Evolutionary conservation across 805 yeast species (phyloP).

Genomic region (Sugiyamaella marilandica): DNA sequence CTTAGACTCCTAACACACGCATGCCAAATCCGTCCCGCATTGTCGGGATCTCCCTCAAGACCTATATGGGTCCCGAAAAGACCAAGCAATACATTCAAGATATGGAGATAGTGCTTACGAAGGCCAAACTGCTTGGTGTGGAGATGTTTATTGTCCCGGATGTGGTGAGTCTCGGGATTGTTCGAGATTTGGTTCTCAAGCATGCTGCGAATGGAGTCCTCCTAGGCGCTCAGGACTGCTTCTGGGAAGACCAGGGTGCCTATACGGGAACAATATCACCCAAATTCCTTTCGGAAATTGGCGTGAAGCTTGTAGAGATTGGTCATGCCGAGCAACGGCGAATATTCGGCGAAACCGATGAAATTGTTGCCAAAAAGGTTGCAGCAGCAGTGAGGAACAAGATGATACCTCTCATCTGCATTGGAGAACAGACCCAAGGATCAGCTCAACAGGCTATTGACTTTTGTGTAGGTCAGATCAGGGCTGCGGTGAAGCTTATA

Average conservation of each 20-base stretch:
- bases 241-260: constrained; percentile 26
- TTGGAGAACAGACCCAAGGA: constrained; percentile 22
- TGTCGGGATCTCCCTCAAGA: constrained; percentile 27
- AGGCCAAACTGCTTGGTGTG: constrained; percentile 13
- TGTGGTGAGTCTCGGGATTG: constrained; percentile 20
- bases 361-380: constrained; percentile 22
- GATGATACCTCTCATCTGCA: constrained; percentile 26
- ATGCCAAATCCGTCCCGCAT: background rate
- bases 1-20: background rate
- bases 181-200: background rate
- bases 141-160: constrained; percentile 26
- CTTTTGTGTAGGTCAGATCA: constrained; percentile 19
- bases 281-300: constrained; percentile 21
- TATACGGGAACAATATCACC: constrained; percentile 31
- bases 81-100: constrained; percentile 19
- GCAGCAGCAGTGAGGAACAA: constrained; percentile 21
- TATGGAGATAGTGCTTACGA: constrained; percentile 12
- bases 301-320: constrained; percentile 25
- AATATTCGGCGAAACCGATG: constrained; percentile 26
- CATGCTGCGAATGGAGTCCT: background rate
- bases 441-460: constrained; percentile 17
- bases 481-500: constrained; percentile 13
- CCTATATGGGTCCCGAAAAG: constrained; percentile 22
- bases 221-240: constrained; percentile 30
- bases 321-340: constrained; percentile 31